Evolutionary conservation across 257 asterid genomes (phyloP).

Genomic region (Solanum peruvianum): DNA sequence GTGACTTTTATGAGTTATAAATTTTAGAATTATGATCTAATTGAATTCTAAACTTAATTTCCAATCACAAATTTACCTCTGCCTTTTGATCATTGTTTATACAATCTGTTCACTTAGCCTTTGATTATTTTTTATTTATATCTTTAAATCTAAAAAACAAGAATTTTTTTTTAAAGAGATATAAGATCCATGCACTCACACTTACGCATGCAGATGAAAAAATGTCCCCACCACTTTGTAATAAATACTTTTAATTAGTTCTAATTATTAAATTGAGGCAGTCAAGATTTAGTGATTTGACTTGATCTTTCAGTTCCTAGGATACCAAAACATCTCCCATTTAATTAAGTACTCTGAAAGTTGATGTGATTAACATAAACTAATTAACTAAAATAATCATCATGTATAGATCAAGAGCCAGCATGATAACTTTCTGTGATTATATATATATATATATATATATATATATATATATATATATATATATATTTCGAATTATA

Average conservation of each 20-base stretch:
- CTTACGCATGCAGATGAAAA: neutral
- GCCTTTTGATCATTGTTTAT: neutral
- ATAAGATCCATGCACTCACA: neutral
- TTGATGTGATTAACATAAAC: neutral
- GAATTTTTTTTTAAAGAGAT: too few relatives aligned
- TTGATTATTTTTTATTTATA: neutral
- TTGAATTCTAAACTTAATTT: neutral
- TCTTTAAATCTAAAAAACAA: neutral
- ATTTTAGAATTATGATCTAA: neutral
- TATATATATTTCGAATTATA: neutral
- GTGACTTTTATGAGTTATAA: neutral
- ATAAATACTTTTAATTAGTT: neutral
- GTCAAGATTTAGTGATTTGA: neutral
- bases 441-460: too few relatives aligned
- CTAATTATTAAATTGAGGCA: neutral
- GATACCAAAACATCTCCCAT: slow-evolving; percentile 1
- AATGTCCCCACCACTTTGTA: neutral
- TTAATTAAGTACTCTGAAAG: neutral
- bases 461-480: neutral
- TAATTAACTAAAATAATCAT: neutral
- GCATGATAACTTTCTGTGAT: neutral
- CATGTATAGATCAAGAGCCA: neutral
- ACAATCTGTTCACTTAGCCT: neutral
- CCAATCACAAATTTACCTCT: neutral
- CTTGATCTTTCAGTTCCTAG: neutral